Percentiles rank a stretch among this genome's conserved stretches.
These are phyloP conservation scores for Blastobotrys apis DNA, from an alignment of 1,139 yeast genomes.

Conservation along the genomic window DNA sequence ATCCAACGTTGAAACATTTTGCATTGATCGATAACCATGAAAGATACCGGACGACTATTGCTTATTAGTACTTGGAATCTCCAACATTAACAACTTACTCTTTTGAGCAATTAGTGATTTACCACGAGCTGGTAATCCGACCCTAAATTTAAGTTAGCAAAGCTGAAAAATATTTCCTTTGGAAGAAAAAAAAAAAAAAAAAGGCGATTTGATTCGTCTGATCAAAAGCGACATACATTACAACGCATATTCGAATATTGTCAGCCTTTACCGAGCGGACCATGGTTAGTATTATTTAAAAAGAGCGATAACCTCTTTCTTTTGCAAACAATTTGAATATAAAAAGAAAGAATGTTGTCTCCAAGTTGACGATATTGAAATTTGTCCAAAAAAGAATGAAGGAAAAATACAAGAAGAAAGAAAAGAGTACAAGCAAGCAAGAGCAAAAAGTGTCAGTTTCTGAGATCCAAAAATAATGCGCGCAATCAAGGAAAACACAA, in stretches of 20 bases:
- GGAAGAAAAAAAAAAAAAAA: slow-evolving; percentile 1
- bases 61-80: not conserved
- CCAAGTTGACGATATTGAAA: no score
- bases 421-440: not conserved
- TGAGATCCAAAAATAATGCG: no score
- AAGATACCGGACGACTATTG: slow-evolving; percentile 68
- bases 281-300: no score
- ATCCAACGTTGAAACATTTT: slow-evolving; percentile 85
- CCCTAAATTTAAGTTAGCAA: slow-evolving; percentile 32
- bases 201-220: not conserved
- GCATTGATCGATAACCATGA: slow-evolving; percentile 89
- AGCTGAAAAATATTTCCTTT: not conserved
- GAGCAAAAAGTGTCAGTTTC: no score
- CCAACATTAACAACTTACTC: slow-evolving; percentile 22
- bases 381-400: not conserved
- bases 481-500: no score
- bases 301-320: no score
- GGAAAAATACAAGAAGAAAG: not conserved
- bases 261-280: slow-evolving; percentile 22
- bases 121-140: slow-evolving; percentile 70
- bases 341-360: no score
- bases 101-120: slow-evolving; percentile 78
- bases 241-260: slow-evolving; percentile 37
- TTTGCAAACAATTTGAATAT: no score
- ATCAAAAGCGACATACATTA: slow-evolving; percentile 32